phyloP scores from a whole-genome alignment of 305 asterid species.

The Ajuga reptans region DNA sequence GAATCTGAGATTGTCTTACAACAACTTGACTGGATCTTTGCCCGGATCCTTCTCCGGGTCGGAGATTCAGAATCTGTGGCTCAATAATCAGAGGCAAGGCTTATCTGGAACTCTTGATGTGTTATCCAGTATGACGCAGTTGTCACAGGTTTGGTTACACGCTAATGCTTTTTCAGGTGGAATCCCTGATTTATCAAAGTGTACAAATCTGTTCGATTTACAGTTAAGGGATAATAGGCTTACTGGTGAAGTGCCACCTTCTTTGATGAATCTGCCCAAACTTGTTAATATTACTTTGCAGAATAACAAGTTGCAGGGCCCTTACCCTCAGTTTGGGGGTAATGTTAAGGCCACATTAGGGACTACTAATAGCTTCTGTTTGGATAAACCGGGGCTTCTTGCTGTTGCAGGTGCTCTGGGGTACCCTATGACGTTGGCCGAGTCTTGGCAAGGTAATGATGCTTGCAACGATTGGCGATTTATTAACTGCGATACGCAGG shows the following conservation, averaged over 20 bases:
- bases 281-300: conserved; percentile 49
- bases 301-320: conserved; percentile 78
- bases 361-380: conserved; percentile 63
- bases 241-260: conserved; percentile 63
- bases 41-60: conserved; percentile 63
- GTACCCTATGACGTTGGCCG: conserved; percentile 63
- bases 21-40: conserved; percentile 56
- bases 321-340: conserved; percentile 43
- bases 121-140: conserved; percentile 51
- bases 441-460: conserved; percentile 64
- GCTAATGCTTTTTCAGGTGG: conserved; percentile 62
- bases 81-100: conserved; percentile 54
- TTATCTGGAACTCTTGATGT: conserved; percentile 60
- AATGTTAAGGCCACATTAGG: conserved; percentile 28
- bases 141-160: conserved; percentile 70
- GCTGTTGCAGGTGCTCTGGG: conserved; percentile 67
- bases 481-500: conserved; percentile 54
- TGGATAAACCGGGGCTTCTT: conserved; percentile 56
- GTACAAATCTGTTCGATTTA: conserved; percentile 58
- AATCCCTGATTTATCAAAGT: conserved; percentile 73
- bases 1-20: conserved; percentile 62
- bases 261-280: conserved; percentile 43
- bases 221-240: conserved; percentile 71
- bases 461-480: conserved; percentile 62
- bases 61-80: conserved; percentile 61